Evolutionary conservation across 345 rosid species (phyloP), one percentile per base, ranked within the genome.

Genomic region (Clausena lansium): DNA sequence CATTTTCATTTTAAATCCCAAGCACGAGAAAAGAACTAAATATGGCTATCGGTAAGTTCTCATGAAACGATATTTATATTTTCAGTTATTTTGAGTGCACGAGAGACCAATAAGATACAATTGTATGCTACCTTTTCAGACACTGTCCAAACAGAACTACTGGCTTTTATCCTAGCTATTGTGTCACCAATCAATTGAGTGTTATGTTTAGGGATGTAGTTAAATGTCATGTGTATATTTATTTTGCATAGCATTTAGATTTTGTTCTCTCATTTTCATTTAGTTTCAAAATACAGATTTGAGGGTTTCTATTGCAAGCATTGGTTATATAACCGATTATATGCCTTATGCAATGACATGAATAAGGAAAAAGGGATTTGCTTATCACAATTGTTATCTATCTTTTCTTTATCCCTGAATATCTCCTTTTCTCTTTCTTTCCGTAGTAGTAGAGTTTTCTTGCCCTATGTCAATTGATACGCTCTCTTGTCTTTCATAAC

Each of bases 1-100:
- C 80, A 80, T 96, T 82, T 92, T 96, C 80, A 77, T 96, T 83
- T 83, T 96, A 89, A 96, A 96, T 82, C 97, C 95, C 59, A 90
- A 86, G 79, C 87, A 57, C 77, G 90, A 84, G 4, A 88, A 80
- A 77, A 84, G 84, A 77, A 78, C 89, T 80, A 91, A 81, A 88
- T 96, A 96, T 85, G 99, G 99, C 60, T 92, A 96, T 86, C 83
- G 98, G 98, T 96, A 74, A 70, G 91, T 84, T 54, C 69, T 69
- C 32, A 69, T 33, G 6, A 22, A 73, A 25, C 25, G 45, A 64
- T 66, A 11, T 64, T 71, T 81, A 11, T 41, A 50, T 38, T 64
- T 71, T 70, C 64, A 65, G n/a, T 38, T 66, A 50, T 35, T 71
- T 67, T 24, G 15, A 33, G 28, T 22, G n/a, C 50, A 58, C 22